Conservation (phyloP, 805 yeast species). For the Cyberlindnera maritima region DNA sequence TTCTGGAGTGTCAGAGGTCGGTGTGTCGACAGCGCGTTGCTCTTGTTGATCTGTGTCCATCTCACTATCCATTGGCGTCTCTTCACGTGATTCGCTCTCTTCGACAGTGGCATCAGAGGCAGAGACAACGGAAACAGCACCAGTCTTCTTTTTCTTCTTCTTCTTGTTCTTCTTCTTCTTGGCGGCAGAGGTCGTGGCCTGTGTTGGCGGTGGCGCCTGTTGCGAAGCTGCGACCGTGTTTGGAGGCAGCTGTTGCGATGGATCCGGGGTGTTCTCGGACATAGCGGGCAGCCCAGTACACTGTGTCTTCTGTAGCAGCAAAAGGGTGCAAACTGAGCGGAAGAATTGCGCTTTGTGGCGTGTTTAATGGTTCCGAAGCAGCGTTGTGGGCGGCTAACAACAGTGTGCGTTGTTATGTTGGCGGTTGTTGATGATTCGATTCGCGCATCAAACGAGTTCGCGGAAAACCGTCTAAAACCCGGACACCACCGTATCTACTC, state of each 20-base stretch:
- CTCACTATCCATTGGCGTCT: not conserved
- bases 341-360: no score
- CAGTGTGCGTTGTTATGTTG: not conserved
- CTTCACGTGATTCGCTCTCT: not conserved
- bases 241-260: not conserved
- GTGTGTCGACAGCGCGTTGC: not conserved
- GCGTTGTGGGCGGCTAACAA: not conserved
- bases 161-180: slow-evolving; percentile 10
- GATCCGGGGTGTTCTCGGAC: not conserved
- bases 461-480: not conserved
- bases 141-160: slow-evolving; percentile 9
- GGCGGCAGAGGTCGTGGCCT: not conserved
- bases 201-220: slow-evolving; percentile 2
- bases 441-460: slow-evolving; percentile 1
- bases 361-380: no score
- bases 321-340: not conserved
- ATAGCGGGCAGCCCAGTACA: not conserved
- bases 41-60: not conserved
- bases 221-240: not conserved
- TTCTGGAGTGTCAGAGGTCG: not conserved
- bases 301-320: not conserved
- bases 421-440: not conserved
- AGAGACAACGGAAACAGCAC: not conserved
- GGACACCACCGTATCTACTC: not conserved
- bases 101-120: not conserved